Base-by-base conservation (phyloP, 495 filamentous ascomycete genomes). In the Hapsidospora chrysogenum region DNA sequence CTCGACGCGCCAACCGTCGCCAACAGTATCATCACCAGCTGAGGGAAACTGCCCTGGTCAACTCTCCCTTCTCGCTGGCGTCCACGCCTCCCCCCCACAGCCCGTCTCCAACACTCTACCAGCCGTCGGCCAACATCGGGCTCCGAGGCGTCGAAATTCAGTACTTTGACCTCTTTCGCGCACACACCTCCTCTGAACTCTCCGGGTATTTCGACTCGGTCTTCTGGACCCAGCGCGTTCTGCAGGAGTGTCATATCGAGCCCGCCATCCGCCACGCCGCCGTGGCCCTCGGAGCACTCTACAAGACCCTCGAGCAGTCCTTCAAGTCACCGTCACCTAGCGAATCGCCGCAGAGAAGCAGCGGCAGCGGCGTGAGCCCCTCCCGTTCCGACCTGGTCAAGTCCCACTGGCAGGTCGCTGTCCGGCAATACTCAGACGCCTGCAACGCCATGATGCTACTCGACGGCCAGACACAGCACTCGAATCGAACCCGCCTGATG, bases 251-350 rank as follows among this genome's bases (percentile, higher is more conserved):
- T 27, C 63, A 71, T 31, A 62, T 63, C 11, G 70, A 78, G 46
- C 58, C 75, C 3, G 60, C 69, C 3, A 71, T 81, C 29, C 63
- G 70, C 16, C 74, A 81, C 49, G 73, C 76, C 6, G 63, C 78
- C 1, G 60, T 78, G 10, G 76, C 74, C 26, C 52, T 81, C 17
- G 70, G 71, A 31, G 69, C 73, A 1, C 52, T 77, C 17, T 77
- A 78, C 39, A 70, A 76, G 43, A 70, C 66, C 2, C 51, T 76
- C 29, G 60, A 66, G 50, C 62, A 64, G 51, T 51, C 60, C 35
- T 53, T 59, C 40, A 60, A 68, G 46, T n/a, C n/a, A n/a, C n/a
- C n/a, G n/a, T n/a, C n/a, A n/a, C 57, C 65, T n/a, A 60, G 60
- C 13, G 56, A 54, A 0, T 36, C 45, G n/a, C 61, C 62, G 2